Evolutionary conservation across 2,329 filamentous ascomycete genomes (phyloP), one percentile per base, ranked within the genome.

Genomic region (Aspergillus phoenicis): DNA sequence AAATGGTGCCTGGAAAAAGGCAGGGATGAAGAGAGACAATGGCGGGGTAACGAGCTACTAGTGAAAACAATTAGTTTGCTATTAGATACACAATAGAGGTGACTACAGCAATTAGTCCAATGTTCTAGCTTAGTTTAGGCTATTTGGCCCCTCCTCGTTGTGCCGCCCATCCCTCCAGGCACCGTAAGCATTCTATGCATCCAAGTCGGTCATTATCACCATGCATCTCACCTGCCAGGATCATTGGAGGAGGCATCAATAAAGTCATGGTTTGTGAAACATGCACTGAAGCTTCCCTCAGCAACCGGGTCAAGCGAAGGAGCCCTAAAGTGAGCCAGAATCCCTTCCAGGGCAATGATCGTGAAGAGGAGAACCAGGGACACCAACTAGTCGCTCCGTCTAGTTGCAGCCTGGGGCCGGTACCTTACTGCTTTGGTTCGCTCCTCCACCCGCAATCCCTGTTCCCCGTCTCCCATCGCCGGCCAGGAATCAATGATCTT

Each of bases 401-500:
- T 36, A 36, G 33, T 36, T 51, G 47, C 47, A 51, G 47, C 28
- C 45, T 5, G 47, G 47, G 47, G 47, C 47, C 47, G 47, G 47
- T 51, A 51, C 47, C 47, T 51, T 51, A 51, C 47, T 51, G 47
- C 47, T 51, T 51, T 30, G 47, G 47, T 51, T 51, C 26, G 24
- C 8, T 20, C 47, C 47, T 51, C 47, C 47, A 30, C 45, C 45
- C 15, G 22, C 45, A 15, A 45, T 28, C 45, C 45, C 45, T 49
- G 45, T 30, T 36, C 24, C 17, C 6, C 20, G 24, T 49, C 20
- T 30, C 24, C 22, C 24, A 49, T 26, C 45, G 7, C 45, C 26
- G 2, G 47, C 41, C 10, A 45, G 47, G 26, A 51, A 30, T 49
- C 6, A 30, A 30, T 36, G 47, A 51, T 51, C 47, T 51, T 51